These are phyloP conservation scores for Fusarium buharicum DNA, from an alignment of 2,329 filamentous ascomycete species.

Conservation along the genomic window DNA sequence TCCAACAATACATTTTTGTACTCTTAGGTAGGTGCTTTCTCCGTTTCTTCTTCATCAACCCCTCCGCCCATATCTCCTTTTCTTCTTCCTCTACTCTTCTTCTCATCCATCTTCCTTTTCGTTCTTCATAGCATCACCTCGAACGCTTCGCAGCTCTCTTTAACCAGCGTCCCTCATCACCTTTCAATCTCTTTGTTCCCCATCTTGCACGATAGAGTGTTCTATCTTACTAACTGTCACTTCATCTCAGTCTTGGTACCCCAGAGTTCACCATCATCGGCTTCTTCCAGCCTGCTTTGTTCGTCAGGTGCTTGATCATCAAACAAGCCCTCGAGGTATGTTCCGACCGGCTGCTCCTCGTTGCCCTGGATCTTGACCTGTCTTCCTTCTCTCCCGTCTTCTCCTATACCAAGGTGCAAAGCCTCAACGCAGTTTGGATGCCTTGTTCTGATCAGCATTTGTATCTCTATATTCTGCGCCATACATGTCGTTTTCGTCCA, in stretches of 20 bases:
- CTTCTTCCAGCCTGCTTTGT: conserved; percentile 45
- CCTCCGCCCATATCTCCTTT: conserved; percentile 10
- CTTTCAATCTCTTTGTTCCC: conserved; percentile 50
- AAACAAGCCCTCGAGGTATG: conserved; percentile 45
- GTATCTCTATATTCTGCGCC: neutral
- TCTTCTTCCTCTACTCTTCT: conserved; percentile 11
- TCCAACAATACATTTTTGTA: conserved; percentile 30
- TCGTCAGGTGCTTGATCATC: conserved; percentile 46
- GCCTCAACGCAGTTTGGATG: too few species aligned
- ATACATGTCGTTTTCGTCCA: neutral
- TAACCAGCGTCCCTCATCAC: conserved; percentile 44
- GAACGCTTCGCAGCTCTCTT: conserved; percentile 57
- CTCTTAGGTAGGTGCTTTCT: conserved; percentile 39
- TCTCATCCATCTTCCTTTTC: conserved; percentile 33
- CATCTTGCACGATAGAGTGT: conserved; percentile 70
- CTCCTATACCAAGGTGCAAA: too few species aligned
- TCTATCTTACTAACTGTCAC: conserved; percentile 69
- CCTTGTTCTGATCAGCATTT: neutral
- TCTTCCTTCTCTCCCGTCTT: too few species aligned
- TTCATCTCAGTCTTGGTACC: conserved; percentile 65
- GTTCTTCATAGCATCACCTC: conserved; percentile 60
- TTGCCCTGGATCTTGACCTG: neutral
- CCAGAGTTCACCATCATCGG: conserved; percentile 55
- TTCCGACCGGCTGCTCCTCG: neutral
- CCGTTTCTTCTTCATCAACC: conserved; percentile 7